These are phyloP conservation scores for Penicillium silybi DNA, from an alignment of 495 filamentous ascomycete genomes.

Conservation along the genomic window DNA sequence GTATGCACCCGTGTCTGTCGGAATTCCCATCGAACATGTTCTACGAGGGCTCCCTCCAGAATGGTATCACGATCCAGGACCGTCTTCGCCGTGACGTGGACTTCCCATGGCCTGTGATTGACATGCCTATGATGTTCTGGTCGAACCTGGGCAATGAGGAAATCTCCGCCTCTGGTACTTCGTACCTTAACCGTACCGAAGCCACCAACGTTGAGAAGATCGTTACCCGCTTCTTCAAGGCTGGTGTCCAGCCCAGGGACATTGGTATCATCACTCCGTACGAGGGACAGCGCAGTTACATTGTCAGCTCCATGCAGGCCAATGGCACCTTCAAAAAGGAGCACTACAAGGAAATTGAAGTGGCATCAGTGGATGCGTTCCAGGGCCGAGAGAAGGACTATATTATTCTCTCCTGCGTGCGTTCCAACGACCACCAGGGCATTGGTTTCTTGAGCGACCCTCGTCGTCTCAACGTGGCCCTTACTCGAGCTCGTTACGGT, in stretches of 20 bases:
- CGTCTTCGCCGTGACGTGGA: slow-evolving; percentile 90
- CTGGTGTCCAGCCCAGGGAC: slow-evolving; percentile 84
- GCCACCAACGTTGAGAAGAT: slow-evolving; percentile 97
- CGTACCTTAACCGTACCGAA: slow-evolving; percentile 96
- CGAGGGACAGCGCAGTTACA: slow-evolving; percentile 96
- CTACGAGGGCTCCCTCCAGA: slow-evolving; percentile 96
- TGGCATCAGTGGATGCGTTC: slow-evolving; percentile 97
- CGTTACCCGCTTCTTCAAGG: slow-evolving; percentile 98
- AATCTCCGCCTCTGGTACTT: slow-evolving; percentile 95
- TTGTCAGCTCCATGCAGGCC: slow-evolving; percentile 98
- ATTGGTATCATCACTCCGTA: slow-evolving; percentile 99
- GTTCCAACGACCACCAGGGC: slow-evolving; percentile 98
- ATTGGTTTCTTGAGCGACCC: slow-evolving; percentile 99
- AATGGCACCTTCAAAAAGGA: slow-evolving; percentile 98
- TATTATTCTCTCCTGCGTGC: slow-evolving; percentile 96
- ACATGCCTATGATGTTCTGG: slow-evolving; percentile 99
- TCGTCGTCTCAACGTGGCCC: slow-evolving; percentile 96
- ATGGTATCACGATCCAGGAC: slow-evolving; percentile 88
- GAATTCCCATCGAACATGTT: slow-evolving; percentile 99
- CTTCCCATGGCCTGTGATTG: slow-evolving; percentile 94
- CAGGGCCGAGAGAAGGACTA: slow-evolving; percentile 99
- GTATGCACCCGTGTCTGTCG: slow-evolving; percentile 98
- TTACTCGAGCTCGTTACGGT: slow-evolving; percentile 95
- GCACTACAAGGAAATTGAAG: slow-evolving; percentile 97
- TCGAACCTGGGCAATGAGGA: slow-evolving; percentile 97